Evolutionary conservation across 768 basidiomycete species (phyloP), one percentile per base, ranked within the genome.

Genomic region (Termitomyces sp.): DNA sequence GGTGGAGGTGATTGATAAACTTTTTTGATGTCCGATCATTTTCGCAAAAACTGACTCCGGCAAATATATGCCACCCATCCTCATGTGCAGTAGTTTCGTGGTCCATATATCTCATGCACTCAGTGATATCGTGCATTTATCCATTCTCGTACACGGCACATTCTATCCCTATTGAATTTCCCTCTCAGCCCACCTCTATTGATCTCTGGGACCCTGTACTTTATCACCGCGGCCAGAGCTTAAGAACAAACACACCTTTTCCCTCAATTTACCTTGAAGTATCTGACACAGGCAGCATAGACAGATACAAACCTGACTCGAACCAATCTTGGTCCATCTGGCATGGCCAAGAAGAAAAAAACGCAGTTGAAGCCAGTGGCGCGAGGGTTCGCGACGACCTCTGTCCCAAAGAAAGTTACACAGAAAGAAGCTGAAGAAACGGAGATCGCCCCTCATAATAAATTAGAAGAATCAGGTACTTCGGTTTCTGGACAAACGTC

Each of bases 271-370:
- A n/a, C 32, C 13, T 46, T 51, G 55, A 24, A 58, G 28, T 47
- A 40, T n/a, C 40, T n/a, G 26, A 47, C 47, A 38, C 35, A 49
- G 44, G 57, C 26, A 55, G 50, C 52, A 33, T 58, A 62, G 43
- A 52, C 28, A 58, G 40, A 20, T 47, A 46, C 16, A 54, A 55
- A 14, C 33, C 52, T 24, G 24, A 46, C 20, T 22, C 56, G 33
- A 44, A 33, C 28, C 30, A 44, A 52, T 52, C 61, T 62, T 65
- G 65, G 66, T 62, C 61, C 62, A 62, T 62, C 60, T 47, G 64
- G 59, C 55, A 90, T 90, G 89, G 77, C 85, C 59, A 93, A 92
- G 78, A 92, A 90, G 77, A 93, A 87, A 79, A 93, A 90, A 74
- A 83, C 85, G 6, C 86, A 90, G 68, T 68, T 88, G 64, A 91